A percentile compares a stretch with the other conserved stretches of the same genome.
Evolutionary conservation across 2,329 filamentous ascomycete genomes (phyloP).

Genomic region (Aspergillus felis): DNA sequence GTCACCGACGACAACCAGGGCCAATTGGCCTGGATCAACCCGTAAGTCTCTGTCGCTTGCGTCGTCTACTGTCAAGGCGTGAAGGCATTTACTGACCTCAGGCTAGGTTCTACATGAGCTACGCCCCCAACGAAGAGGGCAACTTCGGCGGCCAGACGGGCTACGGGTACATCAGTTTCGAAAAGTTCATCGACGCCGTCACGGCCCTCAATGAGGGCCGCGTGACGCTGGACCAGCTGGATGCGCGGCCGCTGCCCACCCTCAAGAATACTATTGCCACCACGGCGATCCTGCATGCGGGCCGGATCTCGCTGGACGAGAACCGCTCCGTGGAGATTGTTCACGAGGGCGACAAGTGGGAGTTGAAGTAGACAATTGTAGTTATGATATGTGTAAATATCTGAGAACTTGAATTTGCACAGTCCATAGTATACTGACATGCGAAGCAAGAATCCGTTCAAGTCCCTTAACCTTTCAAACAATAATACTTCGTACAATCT

Average conservation of each 20-base stretch:
- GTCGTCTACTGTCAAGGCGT: background rate
- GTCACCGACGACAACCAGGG: conserved; percentile 75
- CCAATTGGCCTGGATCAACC: conserved; percentile 78
- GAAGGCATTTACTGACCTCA: background rate
- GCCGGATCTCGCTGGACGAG: conserved; percentile 79
- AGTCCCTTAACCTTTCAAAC: background rate
- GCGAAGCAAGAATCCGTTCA: background rate
- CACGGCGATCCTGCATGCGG: conserved; percentile 86
- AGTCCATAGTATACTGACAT: background rate
- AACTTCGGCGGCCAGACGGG: conserved; percentile 89
- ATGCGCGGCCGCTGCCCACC: conserved; percentile 77
- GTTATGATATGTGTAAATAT: background rate
- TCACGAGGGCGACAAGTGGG: conserved; percentile 53
- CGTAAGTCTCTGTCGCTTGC: conserved; percentile 43
- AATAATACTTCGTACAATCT: background rate
- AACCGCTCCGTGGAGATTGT: conserved; percentile 69
- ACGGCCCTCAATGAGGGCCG: conserved; percentile 70
- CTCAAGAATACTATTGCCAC: conserved; percentile 86
- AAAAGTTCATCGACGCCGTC: conserved; percentile 92
- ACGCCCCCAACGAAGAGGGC: conserved; percentile 88
- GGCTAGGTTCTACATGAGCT: conserved; percentile 78
- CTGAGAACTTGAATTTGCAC: background rate
- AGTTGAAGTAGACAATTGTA: conserved; percentile 48
- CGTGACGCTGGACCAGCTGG: conserved; percentile 69
- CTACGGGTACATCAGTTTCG: conserved; percentile 90